A percentile compares a stretch with the other conserved stretches of the same genome.
Conservation (phyloP, 805 yeast species). For the Pichia cephalocereana region DNA sequence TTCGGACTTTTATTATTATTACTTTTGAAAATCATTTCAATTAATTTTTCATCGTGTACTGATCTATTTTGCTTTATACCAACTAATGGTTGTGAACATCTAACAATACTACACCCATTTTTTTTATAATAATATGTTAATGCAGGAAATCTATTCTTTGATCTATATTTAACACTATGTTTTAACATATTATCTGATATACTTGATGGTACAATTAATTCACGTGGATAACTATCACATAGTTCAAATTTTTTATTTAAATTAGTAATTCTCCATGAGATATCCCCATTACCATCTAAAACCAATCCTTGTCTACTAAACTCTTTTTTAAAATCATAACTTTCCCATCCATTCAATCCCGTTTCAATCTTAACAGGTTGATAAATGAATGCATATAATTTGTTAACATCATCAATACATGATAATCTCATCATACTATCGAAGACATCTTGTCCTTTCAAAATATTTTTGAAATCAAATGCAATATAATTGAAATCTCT, state of each 20-base stretch:
- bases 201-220: conserved; percentile 59
- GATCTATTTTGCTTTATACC: conserved; percentile 84
- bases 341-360: conserved; percentile 59
- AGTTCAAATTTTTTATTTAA: conserved; percentile 59
- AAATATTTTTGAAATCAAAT: conserved; percentile 56
- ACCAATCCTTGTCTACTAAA: conserved; percentile 56
- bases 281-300: conserved; percentile 21
- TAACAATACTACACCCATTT: conserved; percentile 68
- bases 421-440: conserved; percentile 64
- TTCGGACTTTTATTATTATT: conserved; percentile 29
- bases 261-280: conserved; percentile 58
- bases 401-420: conserved; percentile 39
- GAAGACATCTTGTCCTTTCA: conserved; percentile 59
- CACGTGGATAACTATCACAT: conserved; percentile 67
- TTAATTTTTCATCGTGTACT: conserved; percentile 80
- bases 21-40: conserved; percentile 62
- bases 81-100: conserved; percentile 90
- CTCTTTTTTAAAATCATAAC: conserved; percentile 56
- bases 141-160: conserved; percentile 78
- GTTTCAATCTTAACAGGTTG: conserved; percentile 65
- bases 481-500: conserved; percentile 79
- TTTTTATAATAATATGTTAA: conserved; percentile 64
- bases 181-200: conserved; percentile 75
- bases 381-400: conserved; percentile 77
- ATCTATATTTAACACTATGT: conserved; percentile 79